Base-by-base conservation (phyloP, 73 alveolate species). In the Paramecium sonneborni region DNA sequence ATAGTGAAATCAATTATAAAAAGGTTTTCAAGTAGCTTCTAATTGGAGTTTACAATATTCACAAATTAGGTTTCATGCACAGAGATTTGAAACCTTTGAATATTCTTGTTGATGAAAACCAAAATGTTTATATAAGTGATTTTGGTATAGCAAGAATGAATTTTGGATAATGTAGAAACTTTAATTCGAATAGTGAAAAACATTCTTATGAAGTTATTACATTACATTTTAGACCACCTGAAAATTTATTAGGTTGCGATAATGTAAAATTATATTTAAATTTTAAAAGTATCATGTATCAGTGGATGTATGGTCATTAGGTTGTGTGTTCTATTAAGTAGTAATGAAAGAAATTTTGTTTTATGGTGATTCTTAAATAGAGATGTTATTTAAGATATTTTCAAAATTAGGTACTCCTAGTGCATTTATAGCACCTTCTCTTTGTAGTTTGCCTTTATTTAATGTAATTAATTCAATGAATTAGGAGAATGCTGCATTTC, bases 1-100 rank as follows among this genome's bases (percentile, higher is more conserved):
- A 26, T 20, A 32, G 26, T 12, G 39, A 62, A 21, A 62, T 62
- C 44, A 8, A 62, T 41, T 79, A 79, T 79, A 79, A 79, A 24
- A 30, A 23, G 30, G 24, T 79, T 23, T 79, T 79, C 43, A 79
- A 79, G 55, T 44, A 38, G 37, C 55, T 79, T 15, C 14, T 79
- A 12, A 20, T 41, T 30, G 90, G 90, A 37, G 34, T 79, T 15
- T 62, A 43, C 37, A 23, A 79, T 12, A 79, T 79, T 79, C 90
- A 79, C 23, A 79, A 21, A 18, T 24, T 26, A 11, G 90, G 90
- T 0, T 24, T 79, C 7, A 79, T 79, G 41, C 90, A 79, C 41
- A 38, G 90, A 79, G 90, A 79, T 79, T 7, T 79, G 44, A 79
- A 79, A 79, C 90, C 90, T 38, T 24, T 41, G 37, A 79, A 79